Percentiles rank a stretch among this genome's conserved stretches.
These are phyloP conservation scores for Paecilomyces fulvus DNA, from an alignment of 2,329 filamentous ascomycete species.

Conservation along the genomic window DNA sequence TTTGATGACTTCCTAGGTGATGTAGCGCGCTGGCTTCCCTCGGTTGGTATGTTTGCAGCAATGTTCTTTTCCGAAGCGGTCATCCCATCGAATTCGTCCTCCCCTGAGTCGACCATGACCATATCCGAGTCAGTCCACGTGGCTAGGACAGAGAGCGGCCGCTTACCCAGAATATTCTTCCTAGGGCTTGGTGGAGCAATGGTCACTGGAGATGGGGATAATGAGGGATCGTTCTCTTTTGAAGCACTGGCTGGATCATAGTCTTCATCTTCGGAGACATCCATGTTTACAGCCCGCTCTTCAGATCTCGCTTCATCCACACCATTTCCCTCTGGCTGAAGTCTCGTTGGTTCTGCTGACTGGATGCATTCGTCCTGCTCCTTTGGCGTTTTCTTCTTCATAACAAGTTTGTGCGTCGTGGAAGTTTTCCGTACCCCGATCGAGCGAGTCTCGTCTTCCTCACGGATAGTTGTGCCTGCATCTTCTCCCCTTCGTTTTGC, in stretches of 20 bases:
- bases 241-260: constrained; percentile 27
- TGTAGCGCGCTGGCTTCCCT: neutral
- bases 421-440: constrained; percentile 9
- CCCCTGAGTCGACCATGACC: constrained; percentile 21
- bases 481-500: constrained; percentile 50
- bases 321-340: constrained; percentile 6
- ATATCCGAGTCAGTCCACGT: constrained; percentile 24
- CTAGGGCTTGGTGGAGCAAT: constrained; percentile 27
- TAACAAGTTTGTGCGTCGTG: constrained; percentile 15
- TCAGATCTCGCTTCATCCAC: constrained; percentile 7
- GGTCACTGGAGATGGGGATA: constrained; percentile 30
- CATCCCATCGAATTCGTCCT: constrained; percentile 19
- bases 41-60: constrained; percentile 21
- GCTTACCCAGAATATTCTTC: constrained; percentile 31
- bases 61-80: constrained; percentile 35
- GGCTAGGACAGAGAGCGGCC: constrained; percentile 35
- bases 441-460: constrained; percentile 14
- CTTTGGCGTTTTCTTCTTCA: constrained; percentile 21
- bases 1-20: constrained; percentile 29
- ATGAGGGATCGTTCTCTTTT: constrained; percentile 43
- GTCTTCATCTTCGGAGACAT: constrained; percentile 21
- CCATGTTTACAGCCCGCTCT: constrained; percentile 14
- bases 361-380: constrained; percentile 6
- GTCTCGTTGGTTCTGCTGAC: constrained; percentile 3
- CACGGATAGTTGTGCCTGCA: constrained; percentile 16